Conservation (phyloP, 176 grass and related monocot species). For the Avena sativa region DNA sequence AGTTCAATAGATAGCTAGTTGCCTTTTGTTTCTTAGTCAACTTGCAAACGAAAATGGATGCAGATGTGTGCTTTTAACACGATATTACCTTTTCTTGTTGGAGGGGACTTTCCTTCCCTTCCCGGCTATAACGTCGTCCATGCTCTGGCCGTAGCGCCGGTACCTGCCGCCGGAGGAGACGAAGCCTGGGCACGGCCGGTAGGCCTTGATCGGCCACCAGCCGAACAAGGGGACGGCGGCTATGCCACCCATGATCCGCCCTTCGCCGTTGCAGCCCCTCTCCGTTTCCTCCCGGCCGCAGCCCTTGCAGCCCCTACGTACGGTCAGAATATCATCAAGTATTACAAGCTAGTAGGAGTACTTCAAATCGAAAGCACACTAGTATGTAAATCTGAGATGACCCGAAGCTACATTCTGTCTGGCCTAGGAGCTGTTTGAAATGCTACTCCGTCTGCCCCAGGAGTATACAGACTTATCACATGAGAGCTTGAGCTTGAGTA, state of each 20-base stretch:
- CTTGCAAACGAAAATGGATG: neutral
- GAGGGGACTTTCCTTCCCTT: constrained; percentile 48
- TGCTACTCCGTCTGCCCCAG: neutral
- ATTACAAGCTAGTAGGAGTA: neutral
- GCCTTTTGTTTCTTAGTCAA: neutral
- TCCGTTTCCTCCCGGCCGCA: constrained; percentile 73
- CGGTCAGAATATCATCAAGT: neutral
- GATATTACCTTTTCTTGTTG: constrained; percentile 39
- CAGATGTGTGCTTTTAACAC: neutral
- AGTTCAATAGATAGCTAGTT: neutral
- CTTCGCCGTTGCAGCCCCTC: constrained; percentile 89
- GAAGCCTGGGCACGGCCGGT: constrained; percentile 83
- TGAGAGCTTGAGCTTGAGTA: too few relatives aligned
- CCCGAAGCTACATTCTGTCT: neutral
- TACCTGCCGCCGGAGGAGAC: constrained; percentile 84
- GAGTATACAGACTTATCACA: too few relatives aligned
- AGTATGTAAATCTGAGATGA: neutral
- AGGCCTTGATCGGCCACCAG: constrained; percentile 98
- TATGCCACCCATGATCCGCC: constrained; percentile 92
- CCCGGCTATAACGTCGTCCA: constrained; percentile 87
- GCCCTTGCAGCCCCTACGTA: constrained; percentile 63
- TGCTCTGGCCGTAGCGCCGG: constrained; percentile 81
- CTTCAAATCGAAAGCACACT: neutral
- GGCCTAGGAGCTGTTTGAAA: neutral
- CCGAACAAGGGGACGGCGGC: constrained; percentile 83